These are phyloP conservation scores for Dendrothele bispora DNA, from an alignment of 768 basidiomycete species.

Conservation along the genomic window DNA sequence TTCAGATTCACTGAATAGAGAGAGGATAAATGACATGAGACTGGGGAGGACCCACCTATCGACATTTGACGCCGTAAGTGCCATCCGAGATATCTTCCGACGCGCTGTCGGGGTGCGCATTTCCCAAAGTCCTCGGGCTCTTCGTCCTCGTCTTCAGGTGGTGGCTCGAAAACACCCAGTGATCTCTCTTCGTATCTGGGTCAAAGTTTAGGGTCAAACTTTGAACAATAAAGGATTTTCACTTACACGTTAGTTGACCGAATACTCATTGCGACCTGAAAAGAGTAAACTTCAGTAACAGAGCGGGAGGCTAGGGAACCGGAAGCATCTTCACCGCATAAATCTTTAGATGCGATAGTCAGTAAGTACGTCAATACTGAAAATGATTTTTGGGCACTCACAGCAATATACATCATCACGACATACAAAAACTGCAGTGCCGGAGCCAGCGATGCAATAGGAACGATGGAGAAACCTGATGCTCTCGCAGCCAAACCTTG, in stretches of 20 bases:
- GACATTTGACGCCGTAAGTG: constrained; percentile 67
- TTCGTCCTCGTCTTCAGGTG: constrained; percentile 49
- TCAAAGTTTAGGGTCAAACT: not conserved
- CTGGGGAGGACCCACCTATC: constrained; percentile 35
- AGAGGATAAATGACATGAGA: not conserved
- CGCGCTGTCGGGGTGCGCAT: constrained; percentile 38
- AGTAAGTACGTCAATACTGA: too few species aligned
- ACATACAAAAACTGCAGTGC: constrained; percentile 77
- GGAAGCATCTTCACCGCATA: too few species aligned
- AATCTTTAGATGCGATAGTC: too few species aligned
- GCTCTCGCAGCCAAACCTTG: constrained; percentile 55
- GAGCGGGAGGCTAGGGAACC: too few species aligned
- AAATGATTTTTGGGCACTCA: constrained; percentile 36
- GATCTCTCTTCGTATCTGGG: constrained; percentile 68
- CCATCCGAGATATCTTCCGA: constrained; percentile 47
- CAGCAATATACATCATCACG: constrained; percentile 76
- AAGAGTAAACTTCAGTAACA: not conserved
- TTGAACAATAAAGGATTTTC: not conserved
- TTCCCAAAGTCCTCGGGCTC: constrained; percentile 41
- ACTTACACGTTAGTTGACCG: constrained; percentile 64
- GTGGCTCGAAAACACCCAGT: constrained; percentile 62
- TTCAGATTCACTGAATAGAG: not conserved
- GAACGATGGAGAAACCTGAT: constrained; percentile 51
- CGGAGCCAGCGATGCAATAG: constrained; percentile 54
- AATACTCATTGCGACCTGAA: constrained; percentile 58